Evolutionary conservation across 257 asterid genomes (phyloP), one percentile per base, ranked within the genome.

Genomic region (Avicennia marina): DNA sequence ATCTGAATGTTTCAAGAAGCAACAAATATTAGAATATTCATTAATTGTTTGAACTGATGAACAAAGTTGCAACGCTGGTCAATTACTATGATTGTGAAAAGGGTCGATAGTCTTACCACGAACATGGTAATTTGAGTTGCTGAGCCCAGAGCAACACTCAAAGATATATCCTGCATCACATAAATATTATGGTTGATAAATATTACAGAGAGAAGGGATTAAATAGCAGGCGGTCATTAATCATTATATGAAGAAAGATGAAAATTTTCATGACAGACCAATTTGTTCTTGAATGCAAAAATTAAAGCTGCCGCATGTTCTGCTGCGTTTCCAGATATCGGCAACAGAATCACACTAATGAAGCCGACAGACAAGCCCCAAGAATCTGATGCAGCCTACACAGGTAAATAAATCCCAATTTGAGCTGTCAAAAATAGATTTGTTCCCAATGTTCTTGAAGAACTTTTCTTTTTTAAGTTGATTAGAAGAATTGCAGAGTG

Each of bases 271-370:
- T 2, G 13, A 7, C 77, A 71, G 5, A 87, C 98, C 90, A 91
- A 73, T 73, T 91, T 91, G 76, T 91, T 86, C 62, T 83, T 91
- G 68, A 83, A 85, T 13, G 98, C 96, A 60, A 91, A 91, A 53
- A 88, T 88, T 66, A 88, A 41, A 9, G 98, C 95, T 32, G 95
- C 98, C 0, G 98, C 95, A 54, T 91, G 98, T 63, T 91, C 98
- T 3, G 96, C 95, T 42, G 98, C 97, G 51, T 91, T 91, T 46
- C 98, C 98, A 47, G 83, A 96, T 56, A 91, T 88, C 36, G 98
- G 98, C 41, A 91, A 79, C 58, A 91, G 60, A 71, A 91, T 91
- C 21, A 91, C 72, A 25, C 98, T 88, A 42, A 85, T 85, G 77
- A 91, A 91, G 60, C 87, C 76, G 42, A 88, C 84, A 1, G 98